Evolutionary conservation across 2,329 filamentous ascomycete species (phyloP), one percentile per base, ranked within the genome.

Genomic region (Xylaria sp.): DNA sequence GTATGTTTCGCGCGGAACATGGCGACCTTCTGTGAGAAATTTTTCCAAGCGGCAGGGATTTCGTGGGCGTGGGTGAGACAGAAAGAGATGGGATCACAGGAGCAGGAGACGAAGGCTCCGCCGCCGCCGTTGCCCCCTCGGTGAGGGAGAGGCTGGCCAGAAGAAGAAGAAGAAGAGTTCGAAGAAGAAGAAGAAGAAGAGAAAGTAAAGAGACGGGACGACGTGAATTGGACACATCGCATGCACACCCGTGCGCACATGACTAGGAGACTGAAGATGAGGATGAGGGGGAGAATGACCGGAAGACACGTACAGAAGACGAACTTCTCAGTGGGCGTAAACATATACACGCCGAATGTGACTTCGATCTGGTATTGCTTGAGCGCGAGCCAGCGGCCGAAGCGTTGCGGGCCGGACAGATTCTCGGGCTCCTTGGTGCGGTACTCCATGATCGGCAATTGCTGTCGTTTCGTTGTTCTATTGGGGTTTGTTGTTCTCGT

Each of bases 351-450:
- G 62, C 90, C 89, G 76, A 95, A 94, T 10, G 93, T 97, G 74
- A 97, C 93, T 79, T 99, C 94, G 74, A 97, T 92, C 80, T 97
- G 94, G 80, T 97, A 97, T 74, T 92, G 87, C 83, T 99, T 99
- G 76, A 92, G 85, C 76, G 92, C 87, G 67, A 97, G 82, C 91
- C 92, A 97, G 75, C 88, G 87, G 66, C 90, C 83, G 69, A 95
- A 81, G 51, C 76, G 74, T 65, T 80, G 76, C 67, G 81, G 69
- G 67, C 66, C 52, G 75, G 68, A 59, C 47, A 63, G 68, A 63
- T 71, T 70, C 57, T 70, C 66, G 62, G 69, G 68, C 35, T 69
- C 58, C 57, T 68, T 70, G 53, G 64, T 70, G 54, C 63, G 56
- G 53, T 68, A 76, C 72, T 76, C 67, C 78, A 80, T 74, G 63